These are phyloP conservation scores for Thalia dealbata DNA, from an alignment of 176 grass and related monocot species.

Conservation along the genomic window DNA sequence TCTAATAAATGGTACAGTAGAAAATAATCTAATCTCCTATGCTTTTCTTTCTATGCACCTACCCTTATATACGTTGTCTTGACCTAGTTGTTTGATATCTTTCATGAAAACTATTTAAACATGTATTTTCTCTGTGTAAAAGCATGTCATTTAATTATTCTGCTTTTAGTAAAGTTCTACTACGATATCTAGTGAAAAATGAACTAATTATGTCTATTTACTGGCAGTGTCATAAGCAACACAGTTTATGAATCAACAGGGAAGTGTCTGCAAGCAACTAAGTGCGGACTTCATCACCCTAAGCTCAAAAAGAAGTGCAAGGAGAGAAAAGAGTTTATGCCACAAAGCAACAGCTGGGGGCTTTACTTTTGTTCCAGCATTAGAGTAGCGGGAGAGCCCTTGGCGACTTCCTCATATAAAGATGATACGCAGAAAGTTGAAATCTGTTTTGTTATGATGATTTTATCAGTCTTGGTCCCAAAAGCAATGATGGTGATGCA, in stretches of 20 bases:
- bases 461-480: constrained; percentile 37
- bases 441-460: constrained; percentile 22
- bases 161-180: not conserved
- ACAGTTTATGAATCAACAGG: constrained; percentile 81
- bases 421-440: constrained; percentile 24
- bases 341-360: constrained; percentile 49
- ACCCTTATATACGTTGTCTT: not conserved
- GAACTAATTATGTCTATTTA: constrained; percentile 19
- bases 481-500: constrained; percentile 10
- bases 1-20: too few relatives aligned
- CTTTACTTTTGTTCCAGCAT: constrained; percentile 66
- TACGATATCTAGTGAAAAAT: not conserved
- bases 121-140: not conserved
- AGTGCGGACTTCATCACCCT: constrained; percentile 94
- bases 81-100: too few relatives aligned
- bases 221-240: constrained; percentile 90
- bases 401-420: constrained; percentile 25
- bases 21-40: too few relatives aligned
- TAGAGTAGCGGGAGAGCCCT: constrained; percentile 14
- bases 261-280: constrained; percentile 56
- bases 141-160: constrained; percentile 9
- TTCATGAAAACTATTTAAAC: not conserved
- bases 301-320: constrained; percentile 56
- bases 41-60: not conserved
- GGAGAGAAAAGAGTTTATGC: constrained; percentile 28